These are phyloP conservation scores for Trichocladium antarcticum DNA, from an alignment of 495 filamentous ascomycete species.

Conservation along the genomic window DNA sequence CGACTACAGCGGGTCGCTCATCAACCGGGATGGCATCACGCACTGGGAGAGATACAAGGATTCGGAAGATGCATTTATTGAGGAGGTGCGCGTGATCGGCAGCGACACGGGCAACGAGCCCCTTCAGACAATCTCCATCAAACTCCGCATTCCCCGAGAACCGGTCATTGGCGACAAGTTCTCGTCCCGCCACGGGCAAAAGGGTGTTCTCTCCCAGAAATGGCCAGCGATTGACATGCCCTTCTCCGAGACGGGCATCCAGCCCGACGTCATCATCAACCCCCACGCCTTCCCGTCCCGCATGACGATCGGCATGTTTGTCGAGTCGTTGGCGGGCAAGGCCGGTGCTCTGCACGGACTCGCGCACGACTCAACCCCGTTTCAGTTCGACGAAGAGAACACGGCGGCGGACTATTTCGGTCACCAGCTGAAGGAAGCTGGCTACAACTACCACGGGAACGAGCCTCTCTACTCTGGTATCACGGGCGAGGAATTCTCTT, in stretches of 20 bases:
- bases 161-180: constrained; percentile 98
- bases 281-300: constrained; percentile 99
- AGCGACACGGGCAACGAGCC: constrained; percentile 71
- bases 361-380: constrained; percentile 89
- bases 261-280: constrained; percentile 97
- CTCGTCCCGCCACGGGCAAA: constrained; percentile 94
- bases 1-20: constrained; percentile 61
- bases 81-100: constrained; percentile 85
- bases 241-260: constrained; percentile 92
- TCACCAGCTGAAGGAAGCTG: constrained; percentile 82
- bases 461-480: constrained; percentile 97
- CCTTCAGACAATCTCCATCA: constrained; percentile 75
- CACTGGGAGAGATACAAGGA: constrained; percentile 89
- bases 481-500: constrained; percentile 84
- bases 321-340: constrained; percentile 94
- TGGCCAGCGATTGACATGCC: constrained; percentile 94
- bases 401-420: constrained; percentile 93
- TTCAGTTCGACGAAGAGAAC: constrained; percentile 84
- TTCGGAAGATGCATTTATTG: constrained; percentile 70
- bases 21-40: constrained; percentile 69
- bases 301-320: constrained; percentile 99
- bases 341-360: constrained; percentile 86
- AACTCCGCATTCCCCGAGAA: constrained; percentile 78
- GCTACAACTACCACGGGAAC: constrained; percentile 96
- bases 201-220: constrained; percentile 94